A percentile compares a stretch with the other conserved stretches of the same genome.
Evolutionary conservation across 148 eudicot species (phyloP).

Genomic region (Camellia sinensis): DNA sequence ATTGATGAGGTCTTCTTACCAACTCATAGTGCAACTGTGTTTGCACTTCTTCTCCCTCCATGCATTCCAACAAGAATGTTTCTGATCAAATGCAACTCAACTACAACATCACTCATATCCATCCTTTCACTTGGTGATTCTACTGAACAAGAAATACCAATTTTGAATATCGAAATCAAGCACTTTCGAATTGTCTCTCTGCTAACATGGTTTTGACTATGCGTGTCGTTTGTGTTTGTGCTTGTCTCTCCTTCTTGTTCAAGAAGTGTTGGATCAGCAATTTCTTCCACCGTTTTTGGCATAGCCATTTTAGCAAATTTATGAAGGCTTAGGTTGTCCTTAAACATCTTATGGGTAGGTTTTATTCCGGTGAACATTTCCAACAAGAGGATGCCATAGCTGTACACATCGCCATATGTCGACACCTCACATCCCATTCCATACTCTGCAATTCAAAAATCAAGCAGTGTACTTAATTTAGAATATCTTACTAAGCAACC

Average conservation of each 20-base stretch:
- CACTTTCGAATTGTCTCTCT: neutral
- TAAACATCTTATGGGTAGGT: slow-evolving; percentile 15
- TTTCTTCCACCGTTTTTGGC: neutral
- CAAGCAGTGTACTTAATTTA: neutral
- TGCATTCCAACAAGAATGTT: slow-evolving; percentile 1
- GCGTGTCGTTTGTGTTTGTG: neutral
- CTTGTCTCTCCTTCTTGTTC: neutral
- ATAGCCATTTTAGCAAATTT: neutral
- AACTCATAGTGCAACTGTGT: neutral
- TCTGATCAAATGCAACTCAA: neutral
- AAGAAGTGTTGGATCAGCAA: slow-evolving; percentile 8
- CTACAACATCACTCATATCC: slow-evolving; percentile 14
- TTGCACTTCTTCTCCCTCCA: neutral
- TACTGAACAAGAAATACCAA: slow-evolving; percentile 12
- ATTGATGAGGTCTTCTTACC: neutral
- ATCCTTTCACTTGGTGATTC: slow-evolving; percentile 2
- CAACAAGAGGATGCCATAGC: slow-evolving; percentile 19
- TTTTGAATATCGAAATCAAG: slow-evolving; percentile 6
- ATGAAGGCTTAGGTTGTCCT: slow-evolving; percentile 1
- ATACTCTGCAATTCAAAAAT: slow-evolving; percentile 6
- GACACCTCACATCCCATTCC: slow-evolving; percentile 14
- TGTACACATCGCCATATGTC: slow-evolving; percentile 15
- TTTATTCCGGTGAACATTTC: slow-evolving; percentile 16
- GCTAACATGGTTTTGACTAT: neutral
- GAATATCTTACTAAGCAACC: no score